A percentile compares a stretch with the other conserved stretches of the same genome.
phyloP scores from a whole-genome alignment of 345 rosid genomes.

The Tarenaya hassleriana region DNA sequence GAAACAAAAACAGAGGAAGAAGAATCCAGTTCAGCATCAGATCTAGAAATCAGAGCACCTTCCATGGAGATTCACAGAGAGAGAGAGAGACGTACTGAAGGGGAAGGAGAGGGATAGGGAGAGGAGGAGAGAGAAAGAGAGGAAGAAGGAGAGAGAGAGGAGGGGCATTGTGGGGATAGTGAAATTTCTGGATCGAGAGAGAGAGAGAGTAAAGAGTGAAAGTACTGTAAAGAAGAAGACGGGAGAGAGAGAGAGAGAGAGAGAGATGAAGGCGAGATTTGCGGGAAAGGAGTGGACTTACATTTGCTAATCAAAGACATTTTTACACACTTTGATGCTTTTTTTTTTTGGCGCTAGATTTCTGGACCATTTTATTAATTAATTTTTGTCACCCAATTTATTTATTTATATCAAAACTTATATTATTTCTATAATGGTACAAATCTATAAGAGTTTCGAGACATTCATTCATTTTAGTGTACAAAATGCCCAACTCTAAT shows the following conservation, averaged over 20 bases:
- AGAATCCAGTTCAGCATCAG: slow-evolving; percentile 12
- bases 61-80: neutral
- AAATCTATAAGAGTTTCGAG: too few relatives aligned
- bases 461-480: too few relatives aligned
- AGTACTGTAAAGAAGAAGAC: slow-evolving; percentile 11
- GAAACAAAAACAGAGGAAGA: neutral
- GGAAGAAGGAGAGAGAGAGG: slow-evolving; percentile 19
- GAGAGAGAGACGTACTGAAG: slow-evolving; percentile 25
- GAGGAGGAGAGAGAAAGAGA: slow-evolving; percentile 21
- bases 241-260: slow-evolving; percentile 21
- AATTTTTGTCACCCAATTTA: too few relatives aligned
- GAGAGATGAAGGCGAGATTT: slow-evolving; percentile 33
- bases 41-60: neutral
- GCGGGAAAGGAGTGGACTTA: slow-evolving; percentile 11
- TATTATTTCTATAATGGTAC: too few relatives aligned
- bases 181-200: neutral
- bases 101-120: slow-evolving; percentile 26
- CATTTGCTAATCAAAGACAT: too few relatives aligned
- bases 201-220: slow-evolving; percentile 25
- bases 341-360: too few relatives aligned
- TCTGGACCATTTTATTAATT: too few relatives aligned
- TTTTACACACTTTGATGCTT: too few relatives aligned
- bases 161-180: slow-evolving; percentile 33
- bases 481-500: too few relatives aligned
- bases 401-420: too few relatives aligned